These are phyloP conservation scores for Aristolochia fimbriata DNA, from an alignment of 164 flowering plant species.

Conservation along the genomic window DNA sequence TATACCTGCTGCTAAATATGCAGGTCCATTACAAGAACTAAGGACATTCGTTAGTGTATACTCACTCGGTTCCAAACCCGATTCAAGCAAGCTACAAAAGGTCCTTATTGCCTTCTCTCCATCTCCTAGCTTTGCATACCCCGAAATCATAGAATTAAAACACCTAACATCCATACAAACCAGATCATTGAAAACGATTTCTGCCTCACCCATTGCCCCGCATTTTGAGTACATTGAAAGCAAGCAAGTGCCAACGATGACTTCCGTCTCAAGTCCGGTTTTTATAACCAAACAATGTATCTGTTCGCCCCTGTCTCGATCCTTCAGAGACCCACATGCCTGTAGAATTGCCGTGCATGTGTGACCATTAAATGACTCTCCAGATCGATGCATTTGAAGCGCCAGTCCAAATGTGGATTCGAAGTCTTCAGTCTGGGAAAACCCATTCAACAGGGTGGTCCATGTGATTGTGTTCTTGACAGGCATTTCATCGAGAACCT, in stretches of 20 bases:
- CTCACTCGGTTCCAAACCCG: conserved; percentile 22
- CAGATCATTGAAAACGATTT: conserved; percentile 14
- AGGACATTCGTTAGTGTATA: conserved; percentile 26
- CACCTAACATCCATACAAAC: conserved; percentile 19
- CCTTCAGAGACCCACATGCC: conserved; percentile 11
- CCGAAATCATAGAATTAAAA: conserved; percentile 26
- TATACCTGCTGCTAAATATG: conserved; percentile 11
- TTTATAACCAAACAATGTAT: conserved; percentile 22
- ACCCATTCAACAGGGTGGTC: conserved; percentile 30
- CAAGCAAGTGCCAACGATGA: conserved; percentile 24
- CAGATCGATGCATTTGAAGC: conserved; percentile 13
- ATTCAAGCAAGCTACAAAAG: conserved; percentile 13
- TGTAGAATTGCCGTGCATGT: conserved; percentile 23
- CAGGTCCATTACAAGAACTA: conserved; percentile 14
- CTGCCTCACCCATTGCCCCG: conserved; percentile 20
- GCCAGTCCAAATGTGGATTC: conserved; percentile 18
- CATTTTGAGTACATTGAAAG: conserved; percentile 20
- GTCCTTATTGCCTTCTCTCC: conserved; percentile 14
- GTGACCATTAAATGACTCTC: conserved; percentile 21
- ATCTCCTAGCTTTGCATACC: conserved; percentile 19
- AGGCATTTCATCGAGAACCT: conserved; percentile 24
- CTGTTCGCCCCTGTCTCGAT: conserved; percentile 17
- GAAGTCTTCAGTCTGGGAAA: conserved; percentile 13
- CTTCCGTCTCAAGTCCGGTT: conserved; percentile 22
- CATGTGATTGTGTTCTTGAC: conserved; percentile 25